Evolutionary conservation across 2,329 filamentous ascomycete genomes (phyloP).

Genomic region (Simplicillium aogashimaense): DNA sequence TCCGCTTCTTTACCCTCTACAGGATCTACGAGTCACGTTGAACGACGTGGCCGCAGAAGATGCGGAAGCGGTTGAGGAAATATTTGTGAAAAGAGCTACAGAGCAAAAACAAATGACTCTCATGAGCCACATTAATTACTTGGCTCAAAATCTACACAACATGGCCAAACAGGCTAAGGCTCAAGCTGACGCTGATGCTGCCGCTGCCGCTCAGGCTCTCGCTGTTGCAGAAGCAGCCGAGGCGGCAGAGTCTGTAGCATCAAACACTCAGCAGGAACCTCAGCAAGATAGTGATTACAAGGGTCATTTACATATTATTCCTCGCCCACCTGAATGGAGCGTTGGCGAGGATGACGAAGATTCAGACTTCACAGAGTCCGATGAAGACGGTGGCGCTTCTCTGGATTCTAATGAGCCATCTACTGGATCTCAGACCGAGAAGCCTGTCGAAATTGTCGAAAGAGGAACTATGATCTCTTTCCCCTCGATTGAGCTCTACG

Average conservation of each 20-base stretch:
- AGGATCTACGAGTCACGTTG: conserved; percentile 55
- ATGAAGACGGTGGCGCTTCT: conserved; percentile 32
- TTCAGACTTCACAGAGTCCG: conserved; percentile 34
- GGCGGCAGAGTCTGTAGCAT: conserved; percentile 1
- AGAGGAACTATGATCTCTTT: conserved; percentile 70
- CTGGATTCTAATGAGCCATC: conserved; percentile 19
- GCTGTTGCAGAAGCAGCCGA: conserved; percentile 7
- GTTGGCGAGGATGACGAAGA: conserved; percentile 33
- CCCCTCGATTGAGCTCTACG: conserved; percentile 65
- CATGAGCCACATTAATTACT: conserved; percentile 65
- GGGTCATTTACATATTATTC: conserved; percentile 61
- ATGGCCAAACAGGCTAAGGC: conserved; percentile 47
- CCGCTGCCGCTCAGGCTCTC: conserved; percentile 9
- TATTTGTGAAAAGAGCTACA: conserved; percentile 50
- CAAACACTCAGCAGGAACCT: conserved; percentile 3
- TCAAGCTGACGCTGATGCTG: conserved; percentile 10
- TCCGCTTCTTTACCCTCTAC: conserved; percentile 61
- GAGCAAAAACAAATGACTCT: conserved; percentile 52
- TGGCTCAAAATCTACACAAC: conserved; percentile 59
- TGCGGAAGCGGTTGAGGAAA: conserved; percentile 52
- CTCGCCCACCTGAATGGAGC: conserved; percentile 69
- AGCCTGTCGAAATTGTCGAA: conserved; percentile 32
- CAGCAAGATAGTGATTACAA: conserved; percentile 31
- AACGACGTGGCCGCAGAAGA: conserved; percentile 51
- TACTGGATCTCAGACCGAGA: neutral